Percentiles rank a stretch among this genome's conserved stretches.
Conservation (phyloP, 768 basidiomycete genomes). For the Jaapia argillacea region DNA sequence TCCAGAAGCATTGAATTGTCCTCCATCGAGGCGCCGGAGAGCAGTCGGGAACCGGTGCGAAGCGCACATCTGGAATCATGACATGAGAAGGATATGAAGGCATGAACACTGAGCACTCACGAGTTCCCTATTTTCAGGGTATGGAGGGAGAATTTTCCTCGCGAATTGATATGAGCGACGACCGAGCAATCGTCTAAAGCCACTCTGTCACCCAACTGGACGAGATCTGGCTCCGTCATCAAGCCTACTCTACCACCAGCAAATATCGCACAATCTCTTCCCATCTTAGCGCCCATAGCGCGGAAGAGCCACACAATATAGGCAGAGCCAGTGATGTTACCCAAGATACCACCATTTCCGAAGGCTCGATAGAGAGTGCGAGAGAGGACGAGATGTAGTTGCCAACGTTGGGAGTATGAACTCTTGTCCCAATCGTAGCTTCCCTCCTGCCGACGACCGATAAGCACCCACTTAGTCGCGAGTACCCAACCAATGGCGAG, state of each 20-base stretch:
- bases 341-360: constrained; percentile 31
- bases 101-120: too few species aligned
- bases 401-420: constrained; percentile 40
- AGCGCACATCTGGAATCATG: constrained; percentile 25
- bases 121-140: constrained; percentile 29
- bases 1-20: constrained; percentile 37
- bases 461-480: constrained; percentile 31
- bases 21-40: constrained; percentile 42
- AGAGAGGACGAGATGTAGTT: constrained; percentile 30
- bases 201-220: constrained; percentile 36
- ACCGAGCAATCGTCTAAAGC: constrained; percentile 35
- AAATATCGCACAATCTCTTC: constrained; percentile 30
- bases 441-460: constrained; percentile 29
- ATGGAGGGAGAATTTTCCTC: constrained; percentile 35
- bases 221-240: constrained; percentile 39
- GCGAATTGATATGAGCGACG: constrained; percentile 37
- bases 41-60: constrained; percentile 34
- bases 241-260: constrained; percentile 29
- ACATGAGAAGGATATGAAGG: too few species aligned
- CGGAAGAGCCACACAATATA: constrained; percentile 37
- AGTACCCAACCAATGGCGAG: constrained; percentile 31
- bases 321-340: constrained; percentile 27
- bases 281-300: constrained; percentile 33
- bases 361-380: constrained; percentile 29
- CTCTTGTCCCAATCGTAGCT: constrained; percentile 35